Percentiles rank a stretch among this genome's conserved stretches.
Evolutionary conservation across 257 asterid genomes (phyloP).

Genomic region (Perilla frutescens): DNA sequence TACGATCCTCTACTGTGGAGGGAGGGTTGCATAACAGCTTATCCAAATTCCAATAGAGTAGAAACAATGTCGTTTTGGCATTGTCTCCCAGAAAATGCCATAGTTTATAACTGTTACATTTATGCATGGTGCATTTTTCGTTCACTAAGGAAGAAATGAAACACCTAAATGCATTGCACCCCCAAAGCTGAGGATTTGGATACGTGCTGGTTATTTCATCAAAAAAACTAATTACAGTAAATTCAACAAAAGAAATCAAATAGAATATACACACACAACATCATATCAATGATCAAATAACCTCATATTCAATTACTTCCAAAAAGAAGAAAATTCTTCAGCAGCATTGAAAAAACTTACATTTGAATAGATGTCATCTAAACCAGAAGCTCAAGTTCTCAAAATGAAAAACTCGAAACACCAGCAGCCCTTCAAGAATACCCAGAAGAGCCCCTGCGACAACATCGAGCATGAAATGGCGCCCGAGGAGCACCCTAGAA

Average conservation of each 20-base stretch:
- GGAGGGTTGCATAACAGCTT: background rate
- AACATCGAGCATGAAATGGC: constrained; percentile 84
- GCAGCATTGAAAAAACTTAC: constrained; percentile 44
- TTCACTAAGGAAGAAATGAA: background rate
- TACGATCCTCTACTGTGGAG: background rate
- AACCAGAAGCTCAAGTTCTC: constrained; percentile 52
- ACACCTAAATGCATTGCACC: background rate
- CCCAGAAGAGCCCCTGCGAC: constrained; percentile 72
- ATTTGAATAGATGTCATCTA: constrained; percentile 35
- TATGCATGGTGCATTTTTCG: too few relatives aligned
- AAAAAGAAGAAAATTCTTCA: constrained; percentile 13
- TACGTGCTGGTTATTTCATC: background rate
- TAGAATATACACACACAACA: background rate
- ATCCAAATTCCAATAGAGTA: too few relatives aligned
- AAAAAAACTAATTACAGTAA: background rate
- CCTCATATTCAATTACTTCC: background rate
- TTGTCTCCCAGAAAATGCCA: background rate
- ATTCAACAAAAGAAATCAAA: background rate
- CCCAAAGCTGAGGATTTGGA: background rate
- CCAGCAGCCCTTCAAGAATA: constrained; percentile 65
- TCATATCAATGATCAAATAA: background rate
- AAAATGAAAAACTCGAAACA: constrained; percentile 53
- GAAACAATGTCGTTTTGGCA: background rate
- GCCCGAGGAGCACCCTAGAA: constrained; percentile 81
- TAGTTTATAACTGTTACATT: too few relatives aligned